These are phyloP conservation scores for Colletotrichum incanum DNA, from an alignment of 2,329 filamentous ascomycete genomes.

Conservation along the genomic window DNA sequence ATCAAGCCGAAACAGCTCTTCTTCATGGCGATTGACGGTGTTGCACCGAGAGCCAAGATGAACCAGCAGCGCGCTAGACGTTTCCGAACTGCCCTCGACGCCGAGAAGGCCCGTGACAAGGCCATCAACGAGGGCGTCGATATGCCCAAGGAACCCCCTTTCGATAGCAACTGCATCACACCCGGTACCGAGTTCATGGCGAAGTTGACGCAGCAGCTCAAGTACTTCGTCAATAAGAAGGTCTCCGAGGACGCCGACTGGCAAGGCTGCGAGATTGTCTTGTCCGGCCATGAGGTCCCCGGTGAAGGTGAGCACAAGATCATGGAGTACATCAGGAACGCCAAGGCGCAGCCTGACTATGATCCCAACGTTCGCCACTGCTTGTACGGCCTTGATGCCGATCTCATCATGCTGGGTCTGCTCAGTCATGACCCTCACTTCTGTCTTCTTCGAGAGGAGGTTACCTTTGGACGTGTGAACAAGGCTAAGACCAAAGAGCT, in stretches of 20 bases:
- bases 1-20: slow-evolving; percentile 99
- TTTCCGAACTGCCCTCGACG: slow-evolving; percentile 94
- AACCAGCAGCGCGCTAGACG: slow-evolving; percentile 97
- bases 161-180: slow-evolving; percentile 99
- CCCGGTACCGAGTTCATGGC: slow-evolving; percentile 99
- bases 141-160: slow-evolving; percentile 94
- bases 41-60: slow-evolving; percentile 98
- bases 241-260: slow-evolving; percentile 96
- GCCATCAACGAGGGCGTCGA: slow-evolving; percentile 90
- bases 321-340: slow-evolving; percentile 99
- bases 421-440: slow-evolving; percentile 99
- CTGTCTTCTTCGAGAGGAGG: slow-evolving; percentile 95
- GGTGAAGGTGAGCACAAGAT: slow-evolving; percentile 99
- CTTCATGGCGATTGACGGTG: slow-evolving; percentile 99
- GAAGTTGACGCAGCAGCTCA: slow-evolving; percentile 91
- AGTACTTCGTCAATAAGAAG: slow-evolving; percentile 99
- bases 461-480: slow-evolving; percentile 92
- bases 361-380: slow-evolving; percentile 96
- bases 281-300: slow-evolving; percentile 97
- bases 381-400: slow-evolving; percentile 95
- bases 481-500: slow-evolving; percentile 95
- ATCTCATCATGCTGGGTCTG: slow-evolving; percentile 98
- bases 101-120: slow-evolving; percentile 91
- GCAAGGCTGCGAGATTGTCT: slow-evolving; percentile 96
- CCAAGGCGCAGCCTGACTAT: slow-evolving; percentile 95